Base-by-base conservation (phyloP, 306 rosid genomes). In the Crataegus laevigata region DNA sequence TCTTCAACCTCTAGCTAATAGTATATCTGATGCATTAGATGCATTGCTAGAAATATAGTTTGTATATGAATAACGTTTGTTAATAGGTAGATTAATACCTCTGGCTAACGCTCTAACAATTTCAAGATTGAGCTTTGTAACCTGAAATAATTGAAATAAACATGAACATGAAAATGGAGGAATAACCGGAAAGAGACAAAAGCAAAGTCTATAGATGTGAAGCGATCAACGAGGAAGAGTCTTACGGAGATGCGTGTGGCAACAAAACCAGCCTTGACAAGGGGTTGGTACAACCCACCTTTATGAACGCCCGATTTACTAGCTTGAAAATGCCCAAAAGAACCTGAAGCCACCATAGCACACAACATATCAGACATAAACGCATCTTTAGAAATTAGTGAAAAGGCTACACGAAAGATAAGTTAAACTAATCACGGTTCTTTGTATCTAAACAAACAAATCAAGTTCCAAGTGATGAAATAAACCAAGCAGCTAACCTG, bases 241-340 rank as follows among this genome's bases (percentile, higher is more conserved):
- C 92, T 87, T 81, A 94, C 98, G 77, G 96, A 94, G 73, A 94
- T 91, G 57, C 96, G 88, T 22, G 98, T 94, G 65, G 97, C 98
- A 86, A 94, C 97, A 82, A 94, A 91, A 47, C 97, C 97, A 65
- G 93, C 97, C 85, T 90, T 94, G 84, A 94, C 98, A 77, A 91
- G 89, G 66, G 98, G 84, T 86, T 74, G 84, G 73, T 77, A 68
- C 82, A 92, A 78, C 72, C 89, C 94, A 74, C 98, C 98, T 85
- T 86, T 94, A 82, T 91, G 97, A 66, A 94, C 98, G 68, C 96
- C 90, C 28, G 98, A 94, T 88, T 90, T 83, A 88, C 97, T 90
- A 70, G 96, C 96, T 82, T 94, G 98, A 80, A 94, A 94, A 84
- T 94, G 94, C 51, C 98, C 98, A 85, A 91, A 94, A 75, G 98